phyloP scores from a whole-genome alignment of 2,329 filamentous ascomycete genomes.

The Sphaerulina musiva region DNA sequence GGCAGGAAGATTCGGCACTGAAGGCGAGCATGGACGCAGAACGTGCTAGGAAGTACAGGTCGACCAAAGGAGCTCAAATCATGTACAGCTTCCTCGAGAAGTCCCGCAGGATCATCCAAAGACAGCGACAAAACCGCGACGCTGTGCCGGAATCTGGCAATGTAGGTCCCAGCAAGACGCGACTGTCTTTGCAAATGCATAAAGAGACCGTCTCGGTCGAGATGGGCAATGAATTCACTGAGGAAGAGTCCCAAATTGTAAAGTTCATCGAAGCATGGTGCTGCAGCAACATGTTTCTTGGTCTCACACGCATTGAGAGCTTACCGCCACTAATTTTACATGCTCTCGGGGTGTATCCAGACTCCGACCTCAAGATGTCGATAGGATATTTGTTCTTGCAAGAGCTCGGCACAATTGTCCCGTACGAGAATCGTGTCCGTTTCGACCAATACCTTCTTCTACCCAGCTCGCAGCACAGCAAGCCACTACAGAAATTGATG shows the following conservation, averaged over 20 bases:
- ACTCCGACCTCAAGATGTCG: constrained; percentile 41
- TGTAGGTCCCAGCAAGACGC: constrained; percentile 37
- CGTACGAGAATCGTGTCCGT: constrained; percentile 62
- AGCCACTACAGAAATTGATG: constrained; percentile 40
- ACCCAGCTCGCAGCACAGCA: constrained; percentile 42
- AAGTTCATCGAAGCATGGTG: constrained; percentile 65
- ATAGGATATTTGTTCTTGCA: constrained; percentile 63
- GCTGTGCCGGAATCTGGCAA: constrained; percentile 28
- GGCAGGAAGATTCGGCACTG: constrained; percentile 44
- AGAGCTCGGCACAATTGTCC: constrained; percentile 64
- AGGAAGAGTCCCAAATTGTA: constrained; percentile 52
- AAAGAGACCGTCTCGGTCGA: constrained; percentile 21
- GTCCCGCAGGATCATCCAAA: constrained; percentile 35
- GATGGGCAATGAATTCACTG: constrained; percentile 40
- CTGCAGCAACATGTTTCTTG: constrained; percentile 49
- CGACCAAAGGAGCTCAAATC: constrained; percentile 22
- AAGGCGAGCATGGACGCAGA: constrained; percentile 16
- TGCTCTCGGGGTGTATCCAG: constrained; percentile 55
- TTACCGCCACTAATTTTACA: constrained; percentile 60
- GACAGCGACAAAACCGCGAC: constrained; percentile 37
- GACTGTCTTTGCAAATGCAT: constrained; percentile 20
- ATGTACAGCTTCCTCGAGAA: constrained; percentile 40
- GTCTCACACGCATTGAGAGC: constrained; percentile 50
- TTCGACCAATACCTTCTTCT: constrained; percentile 53
- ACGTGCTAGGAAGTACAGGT: constrained; percentile 13